phyloP scores from a whole-genome alignment of 2,329 filamentous ascomycete genomes.

The Claviceps purpurea region DNA sequence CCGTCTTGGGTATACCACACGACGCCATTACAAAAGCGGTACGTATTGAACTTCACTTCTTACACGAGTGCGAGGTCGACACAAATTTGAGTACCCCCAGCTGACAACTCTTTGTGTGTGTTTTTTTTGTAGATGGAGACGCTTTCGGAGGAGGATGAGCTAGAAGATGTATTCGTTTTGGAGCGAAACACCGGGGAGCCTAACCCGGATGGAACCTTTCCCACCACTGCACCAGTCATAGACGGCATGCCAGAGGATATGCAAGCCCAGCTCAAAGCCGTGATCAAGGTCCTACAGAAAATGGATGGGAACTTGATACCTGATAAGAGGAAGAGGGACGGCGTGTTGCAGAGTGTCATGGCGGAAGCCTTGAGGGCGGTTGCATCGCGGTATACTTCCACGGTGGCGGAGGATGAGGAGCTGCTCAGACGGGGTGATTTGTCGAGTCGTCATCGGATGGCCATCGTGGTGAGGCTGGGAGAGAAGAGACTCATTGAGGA shows the following conservation, averaged over 20 bases:
- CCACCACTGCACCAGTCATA: constrained; percentile 21
- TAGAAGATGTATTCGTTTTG: constrained; percentile 65
- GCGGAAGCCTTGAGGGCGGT: constrained; percentile 23
- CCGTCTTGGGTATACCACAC: constrained; percentile 24
- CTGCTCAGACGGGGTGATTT: constrained; percentile 19
- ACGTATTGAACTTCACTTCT: constrained; percentile 15
- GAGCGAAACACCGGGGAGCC: constrained; percentile 41
- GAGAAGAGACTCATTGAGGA: constrained; percentile 56
- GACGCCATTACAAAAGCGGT: constrained; percentile 29
- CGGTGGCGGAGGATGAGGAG: constrained; percentile 25
- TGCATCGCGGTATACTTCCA: constrained; percentile 29
- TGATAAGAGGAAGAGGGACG: constrained; percentile 37
- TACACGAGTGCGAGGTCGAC: not conserved
- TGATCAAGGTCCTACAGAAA: constrained; percentile 37
- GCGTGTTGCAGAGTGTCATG: constrained; percentile 29
- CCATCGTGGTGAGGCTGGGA: constrained; percentile 52
- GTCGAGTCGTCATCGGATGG: constrained; percentile 39
- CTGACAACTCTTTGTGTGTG: not conserved
- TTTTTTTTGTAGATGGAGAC: constrained; percentile 16
- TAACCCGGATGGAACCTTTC: constrained; percentile 32
- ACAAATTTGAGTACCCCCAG: not conserved
- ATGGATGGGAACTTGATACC: constrained; percentile 26
- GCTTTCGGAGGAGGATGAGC: constrained; percentile 45
- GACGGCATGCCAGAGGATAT: constrained; percentile 35
- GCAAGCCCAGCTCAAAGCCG: constrained; percentile 34